Conservation (phyloP, 805 yeast species). For the Candida anglica region DNA sequence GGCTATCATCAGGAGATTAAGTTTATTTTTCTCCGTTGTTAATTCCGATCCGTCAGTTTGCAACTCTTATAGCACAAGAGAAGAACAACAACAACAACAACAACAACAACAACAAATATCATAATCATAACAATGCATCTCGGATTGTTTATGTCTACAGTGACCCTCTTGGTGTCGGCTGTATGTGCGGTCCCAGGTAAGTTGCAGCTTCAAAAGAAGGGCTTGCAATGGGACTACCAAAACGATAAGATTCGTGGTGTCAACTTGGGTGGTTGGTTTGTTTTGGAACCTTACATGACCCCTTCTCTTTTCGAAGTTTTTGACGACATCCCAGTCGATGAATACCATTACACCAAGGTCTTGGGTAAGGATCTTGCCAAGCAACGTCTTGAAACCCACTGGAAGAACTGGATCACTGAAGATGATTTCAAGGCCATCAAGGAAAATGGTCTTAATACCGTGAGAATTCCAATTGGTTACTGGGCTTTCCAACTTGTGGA, state of each 20-base stretch:
- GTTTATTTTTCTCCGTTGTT: too few species aligned
- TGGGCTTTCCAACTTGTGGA: slow-evolving; percentile 75
- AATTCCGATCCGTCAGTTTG: background rate
- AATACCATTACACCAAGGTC: slow-evolving; percentile 59
- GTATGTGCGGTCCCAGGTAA: slow-evolving; percentile 1
- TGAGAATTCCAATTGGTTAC: slow-evolving; percentile 89
- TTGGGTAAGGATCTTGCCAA: slow-evolving; percentile 61
- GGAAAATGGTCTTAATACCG: slow-evolving; percentile 69
- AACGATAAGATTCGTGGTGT: slow-evolving; percentile 56
- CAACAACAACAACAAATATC: background rate
- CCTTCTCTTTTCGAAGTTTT: slow-evolving; percentile 66
- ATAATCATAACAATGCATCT: background rate
- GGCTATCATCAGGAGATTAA: too few species aligned
- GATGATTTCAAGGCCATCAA: slow-evolving; percentile 61
- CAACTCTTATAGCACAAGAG: background rate
- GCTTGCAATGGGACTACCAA: slow-evolving; percentile 28
- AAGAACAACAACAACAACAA: background rate
- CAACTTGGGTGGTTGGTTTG: slow-evolving; percentile 88
- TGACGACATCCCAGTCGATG: slow-evolving; percentile 67
- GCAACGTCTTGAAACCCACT: slow-evolving; percentile 57
- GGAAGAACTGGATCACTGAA: slow-evolving; percentile 76
- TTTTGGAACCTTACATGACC: slow-evolving; percentile 80
- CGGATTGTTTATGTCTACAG: background rate
- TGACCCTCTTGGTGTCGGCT: background rate
- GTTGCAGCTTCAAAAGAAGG: slow-evolving; percentile 15